Evolutionary conservation across 768 basidiomycete species (phyloP).

Genomic region (Ephemerocybe angulata): DNA sequence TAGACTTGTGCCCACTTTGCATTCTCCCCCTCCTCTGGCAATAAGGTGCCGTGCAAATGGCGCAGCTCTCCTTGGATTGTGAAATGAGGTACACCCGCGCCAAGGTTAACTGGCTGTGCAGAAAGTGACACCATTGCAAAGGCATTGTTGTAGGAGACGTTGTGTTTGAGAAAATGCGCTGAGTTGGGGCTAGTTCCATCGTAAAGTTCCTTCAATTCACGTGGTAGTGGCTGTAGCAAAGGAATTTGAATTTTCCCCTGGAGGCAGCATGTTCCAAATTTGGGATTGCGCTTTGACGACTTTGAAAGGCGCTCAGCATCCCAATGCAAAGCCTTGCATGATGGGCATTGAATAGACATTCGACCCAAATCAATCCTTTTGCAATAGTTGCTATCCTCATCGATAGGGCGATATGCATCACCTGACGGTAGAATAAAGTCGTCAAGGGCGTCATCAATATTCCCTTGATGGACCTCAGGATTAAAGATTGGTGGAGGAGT

Average conservation of each 20-base stretch:
- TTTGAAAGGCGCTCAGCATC: not conserved
- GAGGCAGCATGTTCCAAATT: not conserved
- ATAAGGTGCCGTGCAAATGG: constrained; percentile 9
- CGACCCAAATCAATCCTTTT: not conserved
- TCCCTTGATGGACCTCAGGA: not conserved
- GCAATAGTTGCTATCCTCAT: not conserved
- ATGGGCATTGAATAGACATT: constrained; percentile 1
- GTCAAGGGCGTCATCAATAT: not conserved
- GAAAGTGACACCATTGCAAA: constrained; percentile 12
- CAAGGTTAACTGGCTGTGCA: not conserved
- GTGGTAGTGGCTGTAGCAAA: not conserved
- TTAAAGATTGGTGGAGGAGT: not conserved
- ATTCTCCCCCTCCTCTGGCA: not conserved
- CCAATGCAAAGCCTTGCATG: constrained; percentile 1
- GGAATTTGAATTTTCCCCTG: not conserved
- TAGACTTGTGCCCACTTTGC: constrained; percentile 14
- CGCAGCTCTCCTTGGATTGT: constrained; percentile 12
- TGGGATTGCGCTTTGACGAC: not conserved
- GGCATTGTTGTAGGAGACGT: constrained; percentile 12
- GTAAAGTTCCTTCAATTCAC: not conserved
- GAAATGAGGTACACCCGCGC: constrained; percentile 11
- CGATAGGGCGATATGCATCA: not conserved
- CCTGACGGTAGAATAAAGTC: not conserved
- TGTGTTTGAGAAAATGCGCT: not conserved
- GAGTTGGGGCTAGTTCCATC: constrained; percentile 3